Base-by-base conservation (phyloP, 495 filamentous ascomycete species). In the Hyphodiscus hymeniophilus region DNA sequence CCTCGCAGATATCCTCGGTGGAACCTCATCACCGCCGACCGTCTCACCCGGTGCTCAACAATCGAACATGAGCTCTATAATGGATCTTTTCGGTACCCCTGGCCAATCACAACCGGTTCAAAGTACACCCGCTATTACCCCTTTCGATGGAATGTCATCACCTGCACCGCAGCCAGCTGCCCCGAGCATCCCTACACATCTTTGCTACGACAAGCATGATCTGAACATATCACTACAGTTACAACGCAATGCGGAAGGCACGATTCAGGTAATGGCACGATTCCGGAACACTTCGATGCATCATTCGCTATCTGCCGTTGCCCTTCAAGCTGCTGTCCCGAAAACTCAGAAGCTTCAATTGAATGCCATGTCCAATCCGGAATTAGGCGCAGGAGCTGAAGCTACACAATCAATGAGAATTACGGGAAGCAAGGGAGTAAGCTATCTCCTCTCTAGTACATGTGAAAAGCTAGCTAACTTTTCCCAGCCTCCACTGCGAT, bases 301-400 rank as follows among this genome's bases (percentile, higher is more conserved):
- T 42, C 70, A 70, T 22, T 59, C 65, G n/a, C 73, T 97, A 38
- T 73, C 78, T 13, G 75, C 68, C 28, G 85, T 96, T 15, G 82
- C 81, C 5, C 60, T 98, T 43, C 94, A 97, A 64, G 94, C 90
- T 38, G 92, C 92, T 3, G 92, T 97, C 51, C 94, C 92, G 5
- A 96, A 95, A 69, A 88, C 82, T 30, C 94, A 97, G 66, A 91
- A 87, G 58, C 63, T 98, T 51, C 87, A 94, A 63, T 69, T 98
- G 41, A 83, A 89, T 58, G 85, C 82, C 43, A 92, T 98, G 49
- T 92, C 81, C 45, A 83, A 77, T 56, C 64, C 80, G 1, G 87
- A 94, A 35, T 62, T 98, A 13, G 79, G 74, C 11, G 73, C 77
- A 2, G 88, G 87, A 2, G 75, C 82, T 13, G 91, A 97, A 56